Evolutionary conservation across 164 flowering plant species (phyloP), one percentile per base, ranked within the genome.

Genomic region (Cinnamomum chago): DNA sequence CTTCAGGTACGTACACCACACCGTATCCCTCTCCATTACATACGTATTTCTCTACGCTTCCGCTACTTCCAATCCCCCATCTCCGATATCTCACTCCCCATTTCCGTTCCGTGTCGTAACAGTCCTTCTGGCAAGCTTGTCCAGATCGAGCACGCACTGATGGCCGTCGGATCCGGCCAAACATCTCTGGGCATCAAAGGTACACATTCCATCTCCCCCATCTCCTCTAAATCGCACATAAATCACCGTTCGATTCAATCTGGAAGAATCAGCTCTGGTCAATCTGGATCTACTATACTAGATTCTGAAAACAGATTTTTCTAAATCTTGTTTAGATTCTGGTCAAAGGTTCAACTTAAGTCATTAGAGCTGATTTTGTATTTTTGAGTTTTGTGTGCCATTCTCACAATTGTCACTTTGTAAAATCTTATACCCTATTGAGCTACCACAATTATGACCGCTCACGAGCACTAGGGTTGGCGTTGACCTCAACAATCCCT

Each of bases 91-190:
- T 55, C n/a, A 15, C 2, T 14, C 60, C 60, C 60, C 60, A 3
- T 55, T 55, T 3, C 2, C n/a, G 17, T 55, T 55, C 20, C 15
- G 17, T 55, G 60, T 40, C 47, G 60, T 20, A 55, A 55, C 84
- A 93, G 98, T 82, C 98, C 99, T 76, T 92, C 99, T 0, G 99
- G 99, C 6, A 95, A 95, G 87, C 95, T 95, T 30, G 99, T 95
- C 68, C 99, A 95, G 88, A 95, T 95, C 75, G 99, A 95, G 69
- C 93, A 95, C 75, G 99, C 99, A 23, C 76, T 95, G 58, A 92
- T 93, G 22, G 99, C 99, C 0, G 99, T 95, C 60, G 99, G 99
- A 73, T 95, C 99, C 1, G 99, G 98, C 17, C 99, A 95, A 77
- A 95, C 99, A 2, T 95, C 99, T 51, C 79, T 95, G 0, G 99